Evolutionary conservation across 108 stramenopile genomes (phyloP).

Genomic region (Fistulifera pelliculosa): DNA sequence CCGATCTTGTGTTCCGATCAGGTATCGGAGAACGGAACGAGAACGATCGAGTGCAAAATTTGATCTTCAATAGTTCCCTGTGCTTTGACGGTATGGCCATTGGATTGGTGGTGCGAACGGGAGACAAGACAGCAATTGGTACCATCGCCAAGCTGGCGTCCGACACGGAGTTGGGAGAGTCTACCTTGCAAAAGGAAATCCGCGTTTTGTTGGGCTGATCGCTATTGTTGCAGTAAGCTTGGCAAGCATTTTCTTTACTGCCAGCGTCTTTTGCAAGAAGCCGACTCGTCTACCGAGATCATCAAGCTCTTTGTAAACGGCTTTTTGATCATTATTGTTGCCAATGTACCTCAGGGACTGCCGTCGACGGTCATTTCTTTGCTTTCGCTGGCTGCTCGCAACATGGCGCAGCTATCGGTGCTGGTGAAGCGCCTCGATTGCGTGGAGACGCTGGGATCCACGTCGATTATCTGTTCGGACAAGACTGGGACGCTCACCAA

Average conservation of each 20-base stretch:
- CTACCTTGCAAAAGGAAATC: slow-evolving; percentile 76
- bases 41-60: too few species aligned
- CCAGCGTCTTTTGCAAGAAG: slow-evolving; percentile 63
- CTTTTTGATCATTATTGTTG: slow-evolving; percentile 78
- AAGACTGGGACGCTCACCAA: too few species aligned
- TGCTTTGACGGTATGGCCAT: slow-evolving; percentile 59
- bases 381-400: too few species aligned
- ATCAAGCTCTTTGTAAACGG: slow-evolving; percentile 58
- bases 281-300: too few species aligned
- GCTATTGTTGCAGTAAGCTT: slow-evolving; percentile 75
- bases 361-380: too few species aligned
- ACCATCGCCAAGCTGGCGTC: slow-evolving; percentile 65
- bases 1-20: too few species aligned
- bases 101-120: slow-evolving; percentile 62
- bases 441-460: too few species aligned
- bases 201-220: slow-evolving; percentile 74
- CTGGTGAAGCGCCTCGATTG: too few species aligned
- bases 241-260: slow-evolving; percentile 56
- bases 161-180: slow-evolving; percentile 71
- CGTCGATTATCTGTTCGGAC: too few species aligned
- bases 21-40: slow-evolving; percentile 41
- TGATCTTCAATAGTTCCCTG: too few species aligned
- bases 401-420: too few species aligned
- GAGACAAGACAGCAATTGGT: slow-evolving; percentile 72
- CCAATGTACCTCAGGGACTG: too few species aligned